Conservation (phyloP, 2,329 filamentous ascomycete species). For the Pyricularia grisea region DNA sequence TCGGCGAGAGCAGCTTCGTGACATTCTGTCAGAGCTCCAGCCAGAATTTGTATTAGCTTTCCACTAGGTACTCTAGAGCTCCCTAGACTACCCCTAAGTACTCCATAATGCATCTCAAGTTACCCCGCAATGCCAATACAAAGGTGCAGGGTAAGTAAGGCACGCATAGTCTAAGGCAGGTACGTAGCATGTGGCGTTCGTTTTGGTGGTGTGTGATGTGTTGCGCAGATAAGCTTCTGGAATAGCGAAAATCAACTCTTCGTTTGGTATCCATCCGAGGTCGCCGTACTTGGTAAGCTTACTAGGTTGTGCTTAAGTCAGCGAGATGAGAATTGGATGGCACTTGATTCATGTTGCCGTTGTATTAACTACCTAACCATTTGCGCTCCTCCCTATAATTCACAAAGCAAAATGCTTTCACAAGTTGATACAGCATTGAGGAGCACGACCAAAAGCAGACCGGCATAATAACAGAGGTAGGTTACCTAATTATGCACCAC, state of each 20-base stretch:
- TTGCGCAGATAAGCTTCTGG: background rate
- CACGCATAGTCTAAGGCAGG: too few species aligned
- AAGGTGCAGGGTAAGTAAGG: background rate
- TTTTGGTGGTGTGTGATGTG: background rate
- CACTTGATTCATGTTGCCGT: background rate
- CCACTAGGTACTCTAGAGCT: too few species aligned
- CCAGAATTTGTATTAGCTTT: too few species aligned
- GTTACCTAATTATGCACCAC: background rate
- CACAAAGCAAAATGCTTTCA: background rate
- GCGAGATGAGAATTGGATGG: background rate
- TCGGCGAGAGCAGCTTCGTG: background rate
- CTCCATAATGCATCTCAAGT: background rate
- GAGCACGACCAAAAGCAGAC: background rate
- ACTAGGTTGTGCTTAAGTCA: background rate
- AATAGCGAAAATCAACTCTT: background rate
- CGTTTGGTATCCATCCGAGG: background rate
- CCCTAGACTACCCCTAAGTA: too few species aligned
- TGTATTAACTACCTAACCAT: background rate
- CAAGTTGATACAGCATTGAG: background rate
- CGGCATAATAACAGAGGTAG: too few species aligned
- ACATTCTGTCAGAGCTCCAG: background rate
- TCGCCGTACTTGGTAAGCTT: background rate
- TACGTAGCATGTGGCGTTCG: too few species aligned
- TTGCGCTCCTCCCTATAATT: background rate
- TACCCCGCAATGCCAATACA: background rate